Conservation (phyloP, 306 rosid species). For the Castanea crenata region DNA sequence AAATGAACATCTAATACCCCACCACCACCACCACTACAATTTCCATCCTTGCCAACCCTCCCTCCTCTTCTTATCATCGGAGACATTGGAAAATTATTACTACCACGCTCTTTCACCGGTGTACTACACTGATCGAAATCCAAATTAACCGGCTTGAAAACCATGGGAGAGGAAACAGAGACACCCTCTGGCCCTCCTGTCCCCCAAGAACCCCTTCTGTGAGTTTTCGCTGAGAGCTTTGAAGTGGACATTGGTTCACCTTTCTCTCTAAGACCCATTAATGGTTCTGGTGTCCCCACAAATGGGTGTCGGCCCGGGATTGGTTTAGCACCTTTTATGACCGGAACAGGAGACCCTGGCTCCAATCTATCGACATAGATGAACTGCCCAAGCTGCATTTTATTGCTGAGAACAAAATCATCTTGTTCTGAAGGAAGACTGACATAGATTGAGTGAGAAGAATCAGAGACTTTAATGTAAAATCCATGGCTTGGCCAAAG, state of each 20-base stretch:
- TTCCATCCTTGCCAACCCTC: constrained; percentile 43
- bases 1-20: constrained; percentile 57
- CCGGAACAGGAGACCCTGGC: constrained; percentile 83
- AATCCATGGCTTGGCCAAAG: constrained; percentile 79
- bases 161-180: constrained; percentile 51
- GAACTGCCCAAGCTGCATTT: constrained; percentile 91
- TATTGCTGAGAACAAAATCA: constrained; percentile 77
- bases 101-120: constrained; percentile 48
- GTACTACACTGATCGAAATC: constrained; percentile 88
- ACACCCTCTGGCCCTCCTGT: constrained; percentile 35
- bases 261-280: constrained; percentile 67
- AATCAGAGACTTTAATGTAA: constrained; percentile 79
- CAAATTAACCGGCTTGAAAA: constrained; percentile 61
- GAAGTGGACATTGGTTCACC: constrained; percentile 31
- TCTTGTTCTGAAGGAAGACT: constrained; percentile 79
- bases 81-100: constrained; percentile 30
- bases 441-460: constrained; percentile 81
- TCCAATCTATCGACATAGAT: constrained; percentile 76
- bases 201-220: constrained; percentile 91
- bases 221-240: constrained; percentile 23
- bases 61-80: constrained; percentile 67
- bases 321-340: constrained; percentile 69
- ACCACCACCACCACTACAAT: constrained; percentile 7
- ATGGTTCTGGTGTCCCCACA: constrained; percentile 79
- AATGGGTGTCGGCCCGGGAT: constrained; percentile 86